Conservation (phyloP, 305 asterid species). For the Petunia hybrid region DNA sequence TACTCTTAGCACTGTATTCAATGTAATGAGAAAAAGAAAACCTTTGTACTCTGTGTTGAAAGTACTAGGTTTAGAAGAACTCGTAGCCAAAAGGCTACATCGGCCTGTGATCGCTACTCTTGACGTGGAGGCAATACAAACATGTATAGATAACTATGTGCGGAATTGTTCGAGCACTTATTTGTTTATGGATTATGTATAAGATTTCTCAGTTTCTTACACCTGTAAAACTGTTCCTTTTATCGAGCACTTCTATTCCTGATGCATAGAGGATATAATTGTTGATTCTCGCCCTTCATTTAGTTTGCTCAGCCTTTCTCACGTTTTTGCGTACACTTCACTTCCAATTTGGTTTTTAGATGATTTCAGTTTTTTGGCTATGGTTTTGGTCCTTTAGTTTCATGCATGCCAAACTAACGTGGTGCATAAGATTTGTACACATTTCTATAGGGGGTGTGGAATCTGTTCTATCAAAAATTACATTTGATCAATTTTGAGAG, state of each 20-base stretch:
- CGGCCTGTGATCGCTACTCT: neutral
- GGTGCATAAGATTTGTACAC: neutral
- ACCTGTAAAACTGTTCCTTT: neutral
- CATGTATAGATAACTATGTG: slow-evolving; percentile 7
- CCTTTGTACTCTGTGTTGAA: too few species aligned
- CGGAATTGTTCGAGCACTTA: neutral
- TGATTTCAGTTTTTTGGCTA: slow-evolving; percentile 6
- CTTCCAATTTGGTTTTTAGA: neutral
- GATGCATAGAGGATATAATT: neutral
- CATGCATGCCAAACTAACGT: neutral
- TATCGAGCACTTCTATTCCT: neutral
- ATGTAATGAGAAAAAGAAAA: too few species aligned
- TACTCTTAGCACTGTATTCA: too few species aligned
- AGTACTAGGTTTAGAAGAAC: too few species aligned
- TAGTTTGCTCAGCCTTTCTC: neutral
- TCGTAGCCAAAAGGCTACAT: too few species aligned
- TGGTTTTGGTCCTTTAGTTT: neutral
- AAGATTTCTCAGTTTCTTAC: neutral
- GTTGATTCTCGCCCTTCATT: slow-evolving; percentile 17
- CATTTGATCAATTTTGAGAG: neutral
- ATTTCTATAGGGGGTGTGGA: neutral
- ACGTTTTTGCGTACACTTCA: neutral
- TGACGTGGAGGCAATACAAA: slow-evolving; percentile 1
- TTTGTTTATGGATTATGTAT: neutral
- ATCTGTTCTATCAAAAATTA: slow-evolving; percentile 6